Evolutionary conservation across 2,329 filamentous ascomycete genomes (phyloP).

Genomic region (Diplodia intermedia): DNA sequence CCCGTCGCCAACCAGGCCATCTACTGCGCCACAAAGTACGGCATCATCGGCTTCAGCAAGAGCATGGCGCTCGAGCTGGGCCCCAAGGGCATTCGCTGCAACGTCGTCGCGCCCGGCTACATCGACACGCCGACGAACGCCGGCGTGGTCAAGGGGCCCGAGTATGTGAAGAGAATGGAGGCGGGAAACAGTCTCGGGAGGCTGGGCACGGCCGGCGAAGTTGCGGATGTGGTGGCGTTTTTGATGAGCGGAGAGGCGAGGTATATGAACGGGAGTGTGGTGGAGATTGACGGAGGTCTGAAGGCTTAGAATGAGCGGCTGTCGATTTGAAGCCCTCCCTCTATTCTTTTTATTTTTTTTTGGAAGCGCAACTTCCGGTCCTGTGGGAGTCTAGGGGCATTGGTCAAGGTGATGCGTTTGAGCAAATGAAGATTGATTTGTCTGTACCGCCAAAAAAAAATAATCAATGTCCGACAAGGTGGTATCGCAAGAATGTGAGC

Average conservation of each 20-base stretch:
- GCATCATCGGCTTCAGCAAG: constrained; percentile 88
- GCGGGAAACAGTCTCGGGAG: constrained; percentile 52
- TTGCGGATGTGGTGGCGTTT: constrained; percentile 59
- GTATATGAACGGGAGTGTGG: constrained; percentile 57
- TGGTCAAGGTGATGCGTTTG: not conserved
- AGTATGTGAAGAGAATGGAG: constrained; percentile 51
- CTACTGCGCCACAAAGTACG: constrained; percentile 75
- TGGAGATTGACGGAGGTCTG: constrained; percentile 57
- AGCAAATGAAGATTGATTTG: not conserved
- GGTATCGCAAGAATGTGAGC: constrained; percentile 1
- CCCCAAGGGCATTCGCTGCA: constrained; percentile 26
- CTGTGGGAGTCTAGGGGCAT: not conserved
- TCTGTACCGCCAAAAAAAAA: not conserved
- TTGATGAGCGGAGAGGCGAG: constrained; percentile 54
- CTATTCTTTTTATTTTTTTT: too few species aligned
- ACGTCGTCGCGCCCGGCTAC: constrained; percentile 44
- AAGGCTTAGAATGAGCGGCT: constrained; percentile 9
- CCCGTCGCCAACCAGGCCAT: constrained; percentile 99
- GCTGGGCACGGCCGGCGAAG: constrained; percentile 55
- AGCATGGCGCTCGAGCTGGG: constrained; percentile 32
- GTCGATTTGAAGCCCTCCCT: not conserved
- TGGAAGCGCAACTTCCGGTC: not conserved
- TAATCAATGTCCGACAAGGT: not conserved
- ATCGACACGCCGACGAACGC: constrained; percentile 59
- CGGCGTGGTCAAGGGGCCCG: constrained; percentile 57